A percentile compares a stretch with the other conserved stretches of the same genome.
Evolutionary conservation across 495 filamentous ascomycete species (phyloP).

Genomic region (Geoglossum glabrum): DNA sequence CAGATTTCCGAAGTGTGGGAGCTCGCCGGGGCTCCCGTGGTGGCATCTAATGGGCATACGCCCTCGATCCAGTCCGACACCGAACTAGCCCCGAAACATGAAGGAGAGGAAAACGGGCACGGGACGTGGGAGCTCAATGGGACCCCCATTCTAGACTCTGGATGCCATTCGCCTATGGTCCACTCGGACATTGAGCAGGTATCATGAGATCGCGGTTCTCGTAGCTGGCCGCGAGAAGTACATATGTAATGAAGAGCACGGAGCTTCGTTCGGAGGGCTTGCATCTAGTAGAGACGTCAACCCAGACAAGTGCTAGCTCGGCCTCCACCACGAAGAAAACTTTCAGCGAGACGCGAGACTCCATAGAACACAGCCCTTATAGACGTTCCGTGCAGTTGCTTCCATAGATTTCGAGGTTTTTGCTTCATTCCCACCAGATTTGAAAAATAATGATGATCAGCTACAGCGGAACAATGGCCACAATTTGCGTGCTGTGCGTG

Average conservation of each 20-base stretch:
- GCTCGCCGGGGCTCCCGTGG: neutral
- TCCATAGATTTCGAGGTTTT: no score
- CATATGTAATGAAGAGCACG: neutral
- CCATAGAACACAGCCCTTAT: neutral
- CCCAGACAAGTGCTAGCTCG: neutral
- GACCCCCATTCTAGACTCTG: neutral
- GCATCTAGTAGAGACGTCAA: neutral
- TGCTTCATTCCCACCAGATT: neutral
- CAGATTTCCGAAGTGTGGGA: neutral
- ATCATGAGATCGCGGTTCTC: neutral
- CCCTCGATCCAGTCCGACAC: no score
- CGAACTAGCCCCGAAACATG: no score
- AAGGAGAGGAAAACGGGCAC: neutral
- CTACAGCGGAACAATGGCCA: no score
- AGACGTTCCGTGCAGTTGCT: neutral
- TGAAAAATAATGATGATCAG: no score
- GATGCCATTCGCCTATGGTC: neutral
- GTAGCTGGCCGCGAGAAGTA: neutral
- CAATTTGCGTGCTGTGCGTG: no score
- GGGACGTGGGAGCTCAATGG: neutral
- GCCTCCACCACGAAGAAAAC: neutral
- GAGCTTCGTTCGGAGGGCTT: neutral
- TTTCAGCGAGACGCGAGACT: neutral
- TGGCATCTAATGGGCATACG: neutral
- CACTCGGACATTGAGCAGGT: neutral